Percentiles rank a stretch among this genome's conserved stretches.
phyloP scores from a whole-genome alignment of 768 basidiomycete species.

The Mycena rosella region DNA sequence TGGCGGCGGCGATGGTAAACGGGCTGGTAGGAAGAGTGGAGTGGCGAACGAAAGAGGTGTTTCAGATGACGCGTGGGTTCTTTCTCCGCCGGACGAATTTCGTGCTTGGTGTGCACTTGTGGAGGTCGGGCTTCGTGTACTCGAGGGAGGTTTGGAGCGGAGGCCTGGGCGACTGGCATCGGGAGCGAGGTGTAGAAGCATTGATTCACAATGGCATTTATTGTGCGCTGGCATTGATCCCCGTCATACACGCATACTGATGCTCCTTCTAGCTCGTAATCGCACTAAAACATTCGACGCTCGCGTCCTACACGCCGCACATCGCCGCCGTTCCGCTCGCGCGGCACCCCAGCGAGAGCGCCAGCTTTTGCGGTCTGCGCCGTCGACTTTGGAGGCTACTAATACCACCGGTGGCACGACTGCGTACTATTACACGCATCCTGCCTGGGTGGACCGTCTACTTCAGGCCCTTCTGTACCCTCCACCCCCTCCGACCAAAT shows the following conservation, averaged over 20 bases:
- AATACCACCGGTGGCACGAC: conserved; percentile 21
- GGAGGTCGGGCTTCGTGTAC: conserved; percentile 74
- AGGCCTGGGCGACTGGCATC: conserved; percentile 63
- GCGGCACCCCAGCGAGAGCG: conserved; percentile 33
- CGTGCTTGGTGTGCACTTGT: conserved; percentile 78
- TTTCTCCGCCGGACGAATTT: conserved; percentile 59
- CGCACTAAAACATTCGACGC: conserved; percentile 75
- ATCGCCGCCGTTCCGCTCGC: conserved; percentile 72
- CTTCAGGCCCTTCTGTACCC: conserved; percentile 49
- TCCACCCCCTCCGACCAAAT: conserved; percentile 53
- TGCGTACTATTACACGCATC: conserved; percentile 49
- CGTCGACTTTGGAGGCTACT: background rate
- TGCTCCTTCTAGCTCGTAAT: conserved; percentile 65
- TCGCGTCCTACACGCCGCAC: conserved; percentile 70
- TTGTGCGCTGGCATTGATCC: too few relatives aligned
- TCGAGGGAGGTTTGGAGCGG: conserved; percentile 60
- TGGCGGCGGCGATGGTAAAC: background rate
- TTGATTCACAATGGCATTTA: too few relatives aligned
- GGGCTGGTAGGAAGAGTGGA: background rate
- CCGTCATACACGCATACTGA: too few relatives aligned
- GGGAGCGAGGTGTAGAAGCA: conserved; percentile 74
- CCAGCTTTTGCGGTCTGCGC: conserved; percentile 17
- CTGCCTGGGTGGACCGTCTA: conserved; percentile 71
- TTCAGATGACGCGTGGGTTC: background rate
- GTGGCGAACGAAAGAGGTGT: background rate